These are phyloP conservation scores for Acephala macrosclerotiorum DNA, from an alignment of 2,329 filamentous ascomycete species.

Conservation along the genomic window DNA sequence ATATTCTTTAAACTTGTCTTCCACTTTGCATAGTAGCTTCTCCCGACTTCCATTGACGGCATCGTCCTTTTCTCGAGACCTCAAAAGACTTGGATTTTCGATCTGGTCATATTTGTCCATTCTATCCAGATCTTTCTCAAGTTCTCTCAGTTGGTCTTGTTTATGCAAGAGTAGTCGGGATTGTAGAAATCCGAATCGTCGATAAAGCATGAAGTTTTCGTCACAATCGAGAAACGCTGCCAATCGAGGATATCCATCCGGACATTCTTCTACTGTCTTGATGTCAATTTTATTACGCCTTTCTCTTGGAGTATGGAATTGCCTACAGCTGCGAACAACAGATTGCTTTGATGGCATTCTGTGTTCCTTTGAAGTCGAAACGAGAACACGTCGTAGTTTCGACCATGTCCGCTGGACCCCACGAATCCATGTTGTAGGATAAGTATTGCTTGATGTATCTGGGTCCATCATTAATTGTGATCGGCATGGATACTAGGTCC, in stretches of 20 bases:
- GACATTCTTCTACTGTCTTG: constrained; percentile 27
- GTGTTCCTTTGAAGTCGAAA: too few relatives aligned
- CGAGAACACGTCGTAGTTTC: too few relatives aligned
- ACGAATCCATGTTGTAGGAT: too few relatives aligned
- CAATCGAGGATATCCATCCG: constrained; percentile 47
- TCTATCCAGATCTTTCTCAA: constrained; percentile 24
- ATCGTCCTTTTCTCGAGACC: constrained; percentile 20
- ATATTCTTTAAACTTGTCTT: constrained; percentile 29
- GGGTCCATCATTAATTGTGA: too few relatives aligned
- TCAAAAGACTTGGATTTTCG: constrained; percentile 5
- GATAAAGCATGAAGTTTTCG: constrained; percentile 50
- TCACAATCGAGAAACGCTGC: constrained; percentile 49
- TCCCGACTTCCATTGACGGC: neutral
- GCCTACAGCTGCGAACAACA: too few relatives aligned
- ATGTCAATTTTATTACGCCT: too few relatives aligned
- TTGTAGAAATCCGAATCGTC: constrained; percentile 49
- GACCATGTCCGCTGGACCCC: too few relatives aligned
- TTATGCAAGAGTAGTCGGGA: constrained; percentile 44
- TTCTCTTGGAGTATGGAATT: too few relatives aligned
- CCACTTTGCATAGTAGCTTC: constrained; percentile 21
- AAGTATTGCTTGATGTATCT: too few relatives aligned
- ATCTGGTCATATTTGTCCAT: constrained; percentile 23
- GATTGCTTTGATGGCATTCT: too few relatives aligned
- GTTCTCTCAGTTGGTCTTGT: constrained; percentile 30
- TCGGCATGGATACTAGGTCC: too few relatives aligned